Evolutionary conservation across 441 rosid species (phyloP).

Genomic region (Corymbia citriodora): DNA sequence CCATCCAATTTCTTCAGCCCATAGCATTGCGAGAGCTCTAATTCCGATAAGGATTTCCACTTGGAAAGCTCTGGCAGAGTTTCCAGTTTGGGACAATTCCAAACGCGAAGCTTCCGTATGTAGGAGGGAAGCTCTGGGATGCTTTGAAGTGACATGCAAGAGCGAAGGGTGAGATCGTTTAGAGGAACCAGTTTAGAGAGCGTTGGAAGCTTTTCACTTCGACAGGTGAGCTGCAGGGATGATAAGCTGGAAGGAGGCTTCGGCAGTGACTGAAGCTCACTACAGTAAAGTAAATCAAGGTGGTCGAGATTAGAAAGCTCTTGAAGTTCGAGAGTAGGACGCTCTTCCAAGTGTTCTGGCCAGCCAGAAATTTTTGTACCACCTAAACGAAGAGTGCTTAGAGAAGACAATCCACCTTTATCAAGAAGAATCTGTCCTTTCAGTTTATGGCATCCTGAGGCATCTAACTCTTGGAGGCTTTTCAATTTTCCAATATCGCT

Average conservation of each 20-base stretch:
- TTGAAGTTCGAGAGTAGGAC: neutral
- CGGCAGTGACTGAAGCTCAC: neutral
- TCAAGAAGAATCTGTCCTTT: neutral
- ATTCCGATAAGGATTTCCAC: neutral
- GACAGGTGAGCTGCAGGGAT: neutral
- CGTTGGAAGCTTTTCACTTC: rapidly evolving
- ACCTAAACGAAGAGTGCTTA: neutral
- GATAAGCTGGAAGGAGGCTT: neutral
- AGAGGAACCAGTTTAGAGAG: neutral
- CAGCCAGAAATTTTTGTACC: neutral
- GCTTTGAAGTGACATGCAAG: neutral
- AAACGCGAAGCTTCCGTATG: neutral
- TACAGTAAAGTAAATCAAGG: neutral
- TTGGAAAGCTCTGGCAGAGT: neutral
- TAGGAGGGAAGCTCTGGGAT: neutral
- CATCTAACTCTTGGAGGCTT: neutral
- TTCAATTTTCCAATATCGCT: neutral
- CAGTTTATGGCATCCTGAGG: neutral
- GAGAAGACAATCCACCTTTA: neutral
- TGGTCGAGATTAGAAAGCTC: neutral
- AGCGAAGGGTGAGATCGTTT: neutral
- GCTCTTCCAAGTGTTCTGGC: neutral
- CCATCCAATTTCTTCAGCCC: neutral
- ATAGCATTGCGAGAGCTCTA: neutral
- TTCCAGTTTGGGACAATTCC: neutral